phyloP scores from a whole-genome alignment of 352 stramenopile genomes.

The Phytopythium chamaehyphon region DNA sequence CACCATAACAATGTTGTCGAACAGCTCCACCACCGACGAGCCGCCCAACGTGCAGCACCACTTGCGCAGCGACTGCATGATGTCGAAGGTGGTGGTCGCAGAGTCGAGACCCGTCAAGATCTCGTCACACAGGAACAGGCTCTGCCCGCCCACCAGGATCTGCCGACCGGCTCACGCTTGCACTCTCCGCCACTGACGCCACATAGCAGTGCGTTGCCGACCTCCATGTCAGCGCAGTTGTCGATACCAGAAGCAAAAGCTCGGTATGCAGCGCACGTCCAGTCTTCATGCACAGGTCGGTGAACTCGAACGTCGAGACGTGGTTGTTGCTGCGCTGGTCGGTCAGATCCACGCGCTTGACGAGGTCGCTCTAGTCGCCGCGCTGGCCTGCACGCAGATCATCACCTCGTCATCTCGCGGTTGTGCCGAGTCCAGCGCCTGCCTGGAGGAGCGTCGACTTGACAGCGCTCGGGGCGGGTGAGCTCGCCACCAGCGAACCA shows the following conservation, averaged over 20 bases:
- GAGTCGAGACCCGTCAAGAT: slow-evolving; percentile 47
- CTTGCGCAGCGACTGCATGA: slow-evolving; percentile 36
- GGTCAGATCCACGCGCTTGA: slow-evolving; percentile 61
- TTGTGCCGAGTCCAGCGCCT: slow-evolving; percentile 36
- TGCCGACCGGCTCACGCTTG: slow-evolving; percentile 73
- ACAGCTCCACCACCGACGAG: slow-evolving; percentile 78
- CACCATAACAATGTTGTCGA: slow-evolving; percentile 95
- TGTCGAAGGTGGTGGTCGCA: slow-evolving; percentile 44
- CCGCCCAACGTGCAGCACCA: slow-evolving; percentile 25
- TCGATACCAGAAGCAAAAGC: slow-evolving; percentile 79
- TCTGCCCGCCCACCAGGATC: slow-evolving; percentile 21
- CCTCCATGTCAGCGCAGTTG: slow-evolving; percentile 89
- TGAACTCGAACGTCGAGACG: slow-evolving; percentile 89
- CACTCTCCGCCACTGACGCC: slow-evolving; percentile 85
- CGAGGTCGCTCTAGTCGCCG: slow-evolving; percentile 41
- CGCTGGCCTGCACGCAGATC: slow-evolving; percentile 36
- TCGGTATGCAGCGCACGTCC: slow-evolving; percentile 52
- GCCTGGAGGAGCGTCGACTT: slow-evolving; percentile 69
- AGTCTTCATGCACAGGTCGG: slow-evolving; percentile 83
- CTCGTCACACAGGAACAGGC: slow-evolving; percentile 69
- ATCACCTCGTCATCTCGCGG: slow-evolving; percentile 29
- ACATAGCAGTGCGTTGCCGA: slow-evolving; percentile 73
- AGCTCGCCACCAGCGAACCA: too few species aligned
- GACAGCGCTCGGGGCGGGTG: too few species aligned
- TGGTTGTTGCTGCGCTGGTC: slow-evolving; percentile 87